Percentiles rank a stretch among this genome's conserved stretches.
These are phyloP conservation scores for Ampelomyces quisqualis DNA, from an alignment of 2,329 filamentous ascomycete genomes.

Conservation along the genomic window DNA sequence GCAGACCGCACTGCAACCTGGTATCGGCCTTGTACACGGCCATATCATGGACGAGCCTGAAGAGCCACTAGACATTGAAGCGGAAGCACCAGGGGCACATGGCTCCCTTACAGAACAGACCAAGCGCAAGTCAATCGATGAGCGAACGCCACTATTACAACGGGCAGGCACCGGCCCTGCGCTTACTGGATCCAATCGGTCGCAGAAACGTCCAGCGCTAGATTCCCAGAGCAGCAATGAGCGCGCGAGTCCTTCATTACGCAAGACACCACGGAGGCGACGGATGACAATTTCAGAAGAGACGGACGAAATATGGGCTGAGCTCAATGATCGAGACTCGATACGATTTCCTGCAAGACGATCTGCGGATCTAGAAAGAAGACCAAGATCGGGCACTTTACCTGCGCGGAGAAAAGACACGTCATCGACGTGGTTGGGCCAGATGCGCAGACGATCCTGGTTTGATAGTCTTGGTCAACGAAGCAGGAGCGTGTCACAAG, in stretches of 20 bases:
- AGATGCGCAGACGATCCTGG: slow-evolving; percentile 42
- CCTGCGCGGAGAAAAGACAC: slow-evolving; percentile 30
- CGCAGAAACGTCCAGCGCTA: slow-evolving; percentile 29
- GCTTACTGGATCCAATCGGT: slow-evolving; percentile 17
- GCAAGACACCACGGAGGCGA: slow-evolving; percentile 32
- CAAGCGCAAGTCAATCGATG: slow-evolving; percentile 31
- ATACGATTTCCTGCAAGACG: slow-evolving; percentile 31
- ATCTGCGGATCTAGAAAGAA: slow-evolving; percentile 34
- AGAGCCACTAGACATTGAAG: slow-evolving; percentile 32
- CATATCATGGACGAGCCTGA: slow-evolving; percentile 57
- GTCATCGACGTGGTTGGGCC: slow-evolving; percentile 36
- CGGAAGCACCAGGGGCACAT: slow-evolving; percentile 31
- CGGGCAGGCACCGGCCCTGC: slow-evolving; percentile 39
- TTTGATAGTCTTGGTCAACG: slow-evolving; percentile 34
- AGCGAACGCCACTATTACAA: slow-evolving; percentile 41
- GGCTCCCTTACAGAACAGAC: slow-evolving; percentile 29
- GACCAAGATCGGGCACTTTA: slow-evolving; percentile 39
- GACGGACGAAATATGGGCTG: slow-evolving; percentile 81
- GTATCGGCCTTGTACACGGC: slow-evolving; percentile 76
- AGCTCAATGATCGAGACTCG: slow-evolving; percentile 66
- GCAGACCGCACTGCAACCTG: slow-evolving; percentile 74
- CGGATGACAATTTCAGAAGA: slow-evolving; percentile 62
- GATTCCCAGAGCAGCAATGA: slow-evolving; percentile 23
- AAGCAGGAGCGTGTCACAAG: slow-evolving; percentile 29
- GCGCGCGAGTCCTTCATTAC: slow-evolving; percentile 25